Conservation (phyloP, 1,139 yeast species). For the Hemisphaericaspora lyxosophila region DNA sequence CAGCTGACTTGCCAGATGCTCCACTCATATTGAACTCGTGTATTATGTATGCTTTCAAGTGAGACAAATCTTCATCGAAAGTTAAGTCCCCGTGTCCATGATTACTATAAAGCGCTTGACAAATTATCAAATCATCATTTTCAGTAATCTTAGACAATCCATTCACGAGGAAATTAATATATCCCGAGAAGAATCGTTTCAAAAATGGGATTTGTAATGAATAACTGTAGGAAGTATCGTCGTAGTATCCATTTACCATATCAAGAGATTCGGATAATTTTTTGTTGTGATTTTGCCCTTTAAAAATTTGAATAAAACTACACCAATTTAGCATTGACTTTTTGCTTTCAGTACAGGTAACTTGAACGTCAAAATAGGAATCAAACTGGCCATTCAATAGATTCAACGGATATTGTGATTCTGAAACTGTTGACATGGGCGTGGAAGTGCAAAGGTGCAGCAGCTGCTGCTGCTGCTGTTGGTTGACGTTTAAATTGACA, state of each 20-base stretch:
- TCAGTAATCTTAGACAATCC: slow-evolving; percentile 25
- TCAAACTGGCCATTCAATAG: slow-evolving; percentile 27
- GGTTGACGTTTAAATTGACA: slow-evolving; percentile 11
- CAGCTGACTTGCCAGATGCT: slow-evolving; percentile 8
- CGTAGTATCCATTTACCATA: slow-evolving; percentile 35
- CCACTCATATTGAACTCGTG: slow-evolving; percentile 25
- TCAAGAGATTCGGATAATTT: slow-evolving; percentile 31
- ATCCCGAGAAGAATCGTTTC: slow-evolving; percentile 42
- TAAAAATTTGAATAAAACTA: slow-evolving; percentile 32
- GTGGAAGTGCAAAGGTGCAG: slow-evolving; percentile 14
- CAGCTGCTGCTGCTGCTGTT: no score
- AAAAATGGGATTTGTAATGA: slow-evolving; percentile 41
- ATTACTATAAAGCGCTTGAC: slow-evolving; percentile 31
- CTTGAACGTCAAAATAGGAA: slow-evolving; percentile 30
- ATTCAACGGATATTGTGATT: slow-evolving; percentile 17
- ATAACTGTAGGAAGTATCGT: slow-evolving; percentile 18
- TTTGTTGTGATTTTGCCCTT: slow-evolving; percentile 16
- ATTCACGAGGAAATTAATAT: slow-evolving; percentile 34
- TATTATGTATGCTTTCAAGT: slow-evolving; percentile 27
- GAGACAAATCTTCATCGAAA: slow-evolving; percentile 17
- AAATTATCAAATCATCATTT: slow-evolving; percentile 26
- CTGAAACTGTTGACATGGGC: slow-evolving; percentile 15
- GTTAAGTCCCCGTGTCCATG: slow-evolving; percentile 8
- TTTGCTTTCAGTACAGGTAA: slow-evolving; percentile 11
- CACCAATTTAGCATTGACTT: slow-evolving; percentile 33